Percentiles rank a stretch among this genome's conserved stretches.
These are phyloP conservation scores for Begonia peltatifolia DNA, from an alignment of 306 rosid genomes.

Conservation along the genomic window DNA sequence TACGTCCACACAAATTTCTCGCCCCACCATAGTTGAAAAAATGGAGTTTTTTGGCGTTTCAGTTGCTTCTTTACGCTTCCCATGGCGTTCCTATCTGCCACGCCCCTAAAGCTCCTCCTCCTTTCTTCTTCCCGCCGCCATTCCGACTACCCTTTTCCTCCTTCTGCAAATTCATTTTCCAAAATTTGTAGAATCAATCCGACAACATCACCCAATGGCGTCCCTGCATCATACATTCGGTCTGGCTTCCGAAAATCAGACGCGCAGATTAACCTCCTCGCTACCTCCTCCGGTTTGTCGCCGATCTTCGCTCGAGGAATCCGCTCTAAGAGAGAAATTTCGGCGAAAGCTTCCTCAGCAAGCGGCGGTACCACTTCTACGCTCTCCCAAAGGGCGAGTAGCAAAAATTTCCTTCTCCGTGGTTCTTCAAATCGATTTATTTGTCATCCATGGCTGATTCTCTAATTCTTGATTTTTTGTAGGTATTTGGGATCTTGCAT, in stretches of 20 bases:
- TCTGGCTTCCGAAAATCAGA: slow-evolving; percentile 7
- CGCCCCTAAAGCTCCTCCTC: slow-evolving; percentile 9
- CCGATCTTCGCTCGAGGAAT: slow-evolving; percentile 22
- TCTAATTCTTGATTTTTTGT: slow-evolving; percentile 1
- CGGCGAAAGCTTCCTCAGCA: slow-evolving; percentile 28
- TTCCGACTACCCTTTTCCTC: slow-evolving; percentile 5
- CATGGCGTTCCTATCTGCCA: slow-evolving; percentile 40
- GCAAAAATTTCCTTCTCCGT: not conserved
- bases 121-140: slow-evolving; percentile 17
- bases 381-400: slow-evolving; percentile 35
- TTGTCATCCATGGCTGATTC: not conserved
- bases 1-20: slow-evolving; percentile 10
- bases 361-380: slow-evolving; percentile 36
- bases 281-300: slow-evolving; percentile 17
- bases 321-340: slow-evolving; percentile 13
- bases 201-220: slow-evolving; percentile 13
- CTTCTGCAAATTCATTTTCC: slow-evolving; percentile 7
- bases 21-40: not conserved
- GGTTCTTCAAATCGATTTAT: not conserved
- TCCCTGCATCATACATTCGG: slow-evolving; percentile 3
- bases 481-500: slow-evolving; percentile 52
- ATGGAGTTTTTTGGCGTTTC: not conserved
- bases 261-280: slow-evolving; percentile 2
- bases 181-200: slow-evolving; percentile 1
- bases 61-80: slow-evolving; percentile 4